phyloP scores from a whole-genome alignment of 2,329 filamentous ascomycete genomes.

The Neofusicoccum sp. region DNA sequence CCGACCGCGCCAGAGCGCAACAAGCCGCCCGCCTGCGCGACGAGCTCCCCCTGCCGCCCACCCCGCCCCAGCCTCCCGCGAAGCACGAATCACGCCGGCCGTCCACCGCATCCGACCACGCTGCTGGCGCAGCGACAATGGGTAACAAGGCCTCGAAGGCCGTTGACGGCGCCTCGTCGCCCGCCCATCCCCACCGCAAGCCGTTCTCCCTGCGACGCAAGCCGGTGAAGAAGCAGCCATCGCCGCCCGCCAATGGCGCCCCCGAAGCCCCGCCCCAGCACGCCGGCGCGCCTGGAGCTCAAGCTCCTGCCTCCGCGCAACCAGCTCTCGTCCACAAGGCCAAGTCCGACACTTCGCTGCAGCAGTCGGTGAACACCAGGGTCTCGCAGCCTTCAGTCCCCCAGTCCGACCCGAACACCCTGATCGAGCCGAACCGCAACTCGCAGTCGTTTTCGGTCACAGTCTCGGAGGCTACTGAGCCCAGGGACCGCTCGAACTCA shows the following conservation, averaged over 20 bases:
- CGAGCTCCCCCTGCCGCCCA: slow-evolving; percentile 30
- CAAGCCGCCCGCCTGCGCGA: slow-evolving; percentile 20
- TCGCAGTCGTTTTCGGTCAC: slow-evolving; percentile 3
- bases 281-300: slow-evolving; percentile 1
- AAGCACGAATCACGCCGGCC: slow-evolving; percentile 26
- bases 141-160: slow-evolving; percentile 31
- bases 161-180: not conserved
- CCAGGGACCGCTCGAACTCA: slow-evolving; percentile 12
- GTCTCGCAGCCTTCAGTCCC: slow-evolving; percentile 2
- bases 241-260: slow-evolving; percentile 2
- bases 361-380: not conserved
- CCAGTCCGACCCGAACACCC: not conserved
- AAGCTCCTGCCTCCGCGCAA: not conserved
- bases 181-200: not conserved
- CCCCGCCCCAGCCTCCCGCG: slow-evolving; percentile 38
- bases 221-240: slow-evolving; percentile 11
- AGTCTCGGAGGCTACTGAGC: slow-evolving; percentile 3
- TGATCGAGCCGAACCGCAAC: not conserved
- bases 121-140: slow-evolving; percentile 23
- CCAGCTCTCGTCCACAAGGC: not conserved
- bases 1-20: slow-evolving; percentile 9
- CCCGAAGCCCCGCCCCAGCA: not conserved
- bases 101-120: not conserved
- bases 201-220: slow-evolving; percentile 19
- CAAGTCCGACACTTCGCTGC: slow-evolving; percentile 1